Percentiles rank a stretch among this genome's conserved stretches.
These are phyloP conservation scores for Saxophila tyrrhenica DNA, from an alignment of 495 filamentous ascomycete genomes.

Conservation along the genomic window DNA sequence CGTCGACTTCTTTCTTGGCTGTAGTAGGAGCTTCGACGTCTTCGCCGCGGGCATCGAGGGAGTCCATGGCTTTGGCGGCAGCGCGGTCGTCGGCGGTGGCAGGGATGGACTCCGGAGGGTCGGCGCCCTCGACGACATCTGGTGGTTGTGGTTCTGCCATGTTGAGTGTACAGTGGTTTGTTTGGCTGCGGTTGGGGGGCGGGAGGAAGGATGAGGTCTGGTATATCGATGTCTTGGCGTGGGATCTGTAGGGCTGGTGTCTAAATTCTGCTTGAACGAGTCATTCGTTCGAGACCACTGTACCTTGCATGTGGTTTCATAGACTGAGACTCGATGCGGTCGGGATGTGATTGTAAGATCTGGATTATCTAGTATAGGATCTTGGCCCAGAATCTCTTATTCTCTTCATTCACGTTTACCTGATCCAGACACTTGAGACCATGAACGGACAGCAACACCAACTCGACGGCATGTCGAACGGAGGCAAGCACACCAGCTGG, in stretches of 20 bases:
- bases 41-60: conserved; percentile 53
- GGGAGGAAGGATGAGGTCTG: conserved; percentile 4
- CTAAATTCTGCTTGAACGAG: background rate
- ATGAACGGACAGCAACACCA: background rate
- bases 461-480: background rate
- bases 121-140: conserved; percentile 42
- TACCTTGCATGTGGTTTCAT: conserved; percentile 1
- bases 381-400: no score
- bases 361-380: background rate
- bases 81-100: conserved; percentile 78
- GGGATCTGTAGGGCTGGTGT: background rate
- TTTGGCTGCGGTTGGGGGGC: background rate
- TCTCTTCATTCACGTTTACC: no score
- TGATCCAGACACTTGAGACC: no score
- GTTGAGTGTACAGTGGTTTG: background rate
- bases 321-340: no score
- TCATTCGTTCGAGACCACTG: background rate
- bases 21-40: conserved; percentile 39
- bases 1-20: conserved; percentile 51
- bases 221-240: background rate
- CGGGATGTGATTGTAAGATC: no score
- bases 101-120: conserved; percentile 48
- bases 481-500: conserved; percentile 3
- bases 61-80: conserved; percentile 72
- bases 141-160: conserved; percentile 54